Evolutionary conservation across 106 monocot genomes (phyloP).

Genomic region (Ottelia alismoides): DNA sequence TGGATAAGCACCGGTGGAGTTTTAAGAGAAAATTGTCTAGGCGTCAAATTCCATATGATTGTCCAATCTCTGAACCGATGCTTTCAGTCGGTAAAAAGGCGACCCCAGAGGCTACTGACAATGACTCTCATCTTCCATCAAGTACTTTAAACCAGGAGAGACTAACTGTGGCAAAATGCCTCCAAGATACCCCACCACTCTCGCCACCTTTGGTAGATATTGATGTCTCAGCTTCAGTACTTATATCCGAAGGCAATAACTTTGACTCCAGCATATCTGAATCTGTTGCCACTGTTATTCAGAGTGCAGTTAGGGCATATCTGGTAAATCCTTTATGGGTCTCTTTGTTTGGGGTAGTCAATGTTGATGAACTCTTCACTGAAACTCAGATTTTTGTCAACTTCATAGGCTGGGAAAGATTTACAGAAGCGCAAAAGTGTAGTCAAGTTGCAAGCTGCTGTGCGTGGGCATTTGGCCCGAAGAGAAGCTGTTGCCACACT

Average conservation of each 20-base stretch:
- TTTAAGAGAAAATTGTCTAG: too few species aligned
- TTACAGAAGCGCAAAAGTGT: constrained; percentile 26
- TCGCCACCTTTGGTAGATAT: constrained; percentile 7
- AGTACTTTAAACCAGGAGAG: too few species aligned
- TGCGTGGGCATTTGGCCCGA: constrained; percentile 59
- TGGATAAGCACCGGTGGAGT: too few species aligned
- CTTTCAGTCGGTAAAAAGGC: too few species aligned
- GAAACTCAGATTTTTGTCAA: too few species aligned
- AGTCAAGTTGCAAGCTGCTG: constrained; percentile 72
- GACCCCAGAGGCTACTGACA: too few species aligned
- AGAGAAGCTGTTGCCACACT: constrained; percentile 57
- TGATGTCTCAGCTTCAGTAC: background rate
- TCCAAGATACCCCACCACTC: constrained; percentile 5
- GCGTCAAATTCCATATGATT: too few species aligned
- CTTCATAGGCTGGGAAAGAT: constrained; percentile 55
- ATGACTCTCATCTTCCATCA: too few species aligned
- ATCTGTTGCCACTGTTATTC: constrained; percentile 33
- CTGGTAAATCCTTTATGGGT: constrained; percentile 32
- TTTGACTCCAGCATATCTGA: constrained; percentile 17
- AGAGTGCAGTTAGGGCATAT: constrained; percentile 47
- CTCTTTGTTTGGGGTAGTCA: too few species aligned
- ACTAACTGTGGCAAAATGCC: constrained; percentile 11
- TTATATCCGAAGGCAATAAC: background rate
- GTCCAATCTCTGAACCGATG: too few species aligned
- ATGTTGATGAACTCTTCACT: too few species aligned